A percentile compares a stretch with the other conserved stretches of the same genome.
Conservation (phyloP, 805 yeast species). For the Saccharomycopsis microspora region DNA sequence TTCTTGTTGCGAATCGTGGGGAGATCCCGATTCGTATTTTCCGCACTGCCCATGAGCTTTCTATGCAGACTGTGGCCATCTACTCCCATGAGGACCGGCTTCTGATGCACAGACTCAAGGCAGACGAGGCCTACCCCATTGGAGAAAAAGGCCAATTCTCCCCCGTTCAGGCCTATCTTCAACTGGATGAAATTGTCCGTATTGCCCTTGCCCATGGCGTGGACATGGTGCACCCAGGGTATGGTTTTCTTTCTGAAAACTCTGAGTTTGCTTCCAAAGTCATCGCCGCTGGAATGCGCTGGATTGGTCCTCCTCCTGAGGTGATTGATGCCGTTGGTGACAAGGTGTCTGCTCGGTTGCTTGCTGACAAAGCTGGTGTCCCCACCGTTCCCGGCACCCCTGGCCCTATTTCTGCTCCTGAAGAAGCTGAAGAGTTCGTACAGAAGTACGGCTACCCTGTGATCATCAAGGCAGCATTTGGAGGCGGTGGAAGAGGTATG, state of each 20-base stretch:
- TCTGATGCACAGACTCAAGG: conserved; percentile 89
- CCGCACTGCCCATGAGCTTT: conserved; percentile 94
- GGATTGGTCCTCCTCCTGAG: conserved; percentile 88
- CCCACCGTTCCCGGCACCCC: conserved; percentile 98
- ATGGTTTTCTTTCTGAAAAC: conserved; percentile 85
- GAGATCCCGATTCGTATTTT: conserved; percentile 83
- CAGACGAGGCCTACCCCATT: conserved; percentile 87
- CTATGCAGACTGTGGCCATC: conserved; percentile 95
- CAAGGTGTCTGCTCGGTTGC: conserved; percentile 85
- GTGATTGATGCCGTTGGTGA: conserved; percentile 95
- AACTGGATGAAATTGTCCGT: conserved; percentile 85
- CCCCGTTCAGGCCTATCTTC: conserved; percentile 93
- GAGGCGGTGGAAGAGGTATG: conserved; percentile 99
- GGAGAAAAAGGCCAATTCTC: conserved; percentile 83
- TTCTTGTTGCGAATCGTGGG: conserved; percentile 76
- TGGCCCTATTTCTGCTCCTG: conserved; percentile 79
- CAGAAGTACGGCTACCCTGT: conserved; percentile 86
- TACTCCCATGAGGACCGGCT: conserved; percentile 93
- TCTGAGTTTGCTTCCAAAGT: conserved; percentile 90
- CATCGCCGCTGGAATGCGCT: conserved; percentile 79
- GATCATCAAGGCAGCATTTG: conserved; percentile 96
- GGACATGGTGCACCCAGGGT: conserved; percentile 87
- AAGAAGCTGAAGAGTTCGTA: conserved; percentile 74
- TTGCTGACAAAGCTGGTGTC: conserved; percentile 72
- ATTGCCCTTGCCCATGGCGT: conserved; percentile 74